Evolutionary conservation across 2,329 filamentous ascomycete genomes (phyloP).

Genomic region (Macrophomina tecta): DNA sequence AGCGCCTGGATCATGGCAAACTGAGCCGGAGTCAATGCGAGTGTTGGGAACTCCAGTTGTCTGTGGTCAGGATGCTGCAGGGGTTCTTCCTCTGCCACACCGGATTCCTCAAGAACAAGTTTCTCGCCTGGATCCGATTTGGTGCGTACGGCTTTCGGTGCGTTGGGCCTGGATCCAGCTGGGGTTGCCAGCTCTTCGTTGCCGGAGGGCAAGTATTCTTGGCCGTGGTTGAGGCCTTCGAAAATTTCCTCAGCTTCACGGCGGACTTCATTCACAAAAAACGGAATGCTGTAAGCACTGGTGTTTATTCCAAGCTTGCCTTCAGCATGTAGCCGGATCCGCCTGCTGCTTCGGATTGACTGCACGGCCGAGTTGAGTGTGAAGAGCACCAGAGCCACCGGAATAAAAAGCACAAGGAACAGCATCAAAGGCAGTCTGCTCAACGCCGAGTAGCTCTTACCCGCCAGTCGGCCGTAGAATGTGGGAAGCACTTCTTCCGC

Average conservation of each 20-base stretch:
- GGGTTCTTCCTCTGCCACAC: conserved; percentile 37
- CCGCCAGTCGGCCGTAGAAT: conserved; percentile 45
- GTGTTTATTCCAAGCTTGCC: conserved; percentile 72
- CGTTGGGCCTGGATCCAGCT: conserved; percentile 33
- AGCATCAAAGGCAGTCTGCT: conserved; percentile 67
- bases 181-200: conserved; percentile 50
- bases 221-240: conserved; percentile 72
- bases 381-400: conserved; percentile 73
- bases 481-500: conserved; percentile 39
- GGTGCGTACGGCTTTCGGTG: neutral
- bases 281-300: conserved; percentile 74
- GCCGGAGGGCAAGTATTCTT: conserved; percentile 71
- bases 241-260: conserved; percentile 79
- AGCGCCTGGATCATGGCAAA: conserved; percentile 84
- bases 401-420: conserved; percentile 72
- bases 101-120: conserved; percentile 31
- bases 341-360: conserved; percentile 72
- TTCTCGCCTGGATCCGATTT: conserved; percentile 29
- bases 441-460: conserved; percentile 47
- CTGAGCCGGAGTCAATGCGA: conserved; percentile 80
- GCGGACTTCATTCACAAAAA: conserved; percentile 77
- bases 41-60: conserved; percentile 64
- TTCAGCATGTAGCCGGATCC: conserved; percentile 77
- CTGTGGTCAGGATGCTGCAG: neutral
- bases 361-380: conserved; percentile 79